Base-by-base conservation (phyloP, 129 eudicot genomes). In the Flaveria sonorensis region DNA sequence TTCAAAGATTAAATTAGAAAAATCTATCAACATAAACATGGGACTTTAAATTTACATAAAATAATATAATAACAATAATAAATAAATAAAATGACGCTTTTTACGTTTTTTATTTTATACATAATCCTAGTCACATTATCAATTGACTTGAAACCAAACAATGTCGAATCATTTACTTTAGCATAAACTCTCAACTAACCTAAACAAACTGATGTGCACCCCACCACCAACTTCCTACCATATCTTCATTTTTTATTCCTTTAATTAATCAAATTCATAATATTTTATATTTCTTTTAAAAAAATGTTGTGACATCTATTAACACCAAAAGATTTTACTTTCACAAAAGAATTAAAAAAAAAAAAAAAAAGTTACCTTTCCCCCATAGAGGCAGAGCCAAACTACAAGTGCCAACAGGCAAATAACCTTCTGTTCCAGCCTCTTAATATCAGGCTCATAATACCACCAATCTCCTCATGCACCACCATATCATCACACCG, bases 331-430 rank as follows among this genome's bases (percentile, higher is more conserved):
- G 8, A 11, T 45, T 45, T 8, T 9, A 45, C 50, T 45, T 45
- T 8, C 13, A 45, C 2, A 45, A 10, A 45, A 45, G 3, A 61
- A 28, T 7, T 24, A 7, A 64, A 63, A 1, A 13, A 13, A n/a
- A n/a, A n/a, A n/a, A n/a, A 65, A 68, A 57, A 57, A 60, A 7
- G 4, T 52, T 90, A 94, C 98, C 98, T 94, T 86, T 83, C 20
- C 82, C 98, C 98, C 97, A 87, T 0, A 94, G 87, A 40, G 97
- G 95, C 82, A 88, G 28, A 76, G 96, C 95, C 85, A 93, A 81
- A 60, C 84, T 84, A 83, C 98, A 93, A 2, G 98, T 88, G 1
- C 98, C 98, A 71, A 88, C 67, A 8, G 98, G 98, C 85, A 93
- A 75, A 10, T 85, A 60, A 93, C 83, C 85, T 90, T 90, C 8